Base-by-base conservation (phyloP, 768 basidiomycete genomes). In the Lentinula guzmanii region DNA sequence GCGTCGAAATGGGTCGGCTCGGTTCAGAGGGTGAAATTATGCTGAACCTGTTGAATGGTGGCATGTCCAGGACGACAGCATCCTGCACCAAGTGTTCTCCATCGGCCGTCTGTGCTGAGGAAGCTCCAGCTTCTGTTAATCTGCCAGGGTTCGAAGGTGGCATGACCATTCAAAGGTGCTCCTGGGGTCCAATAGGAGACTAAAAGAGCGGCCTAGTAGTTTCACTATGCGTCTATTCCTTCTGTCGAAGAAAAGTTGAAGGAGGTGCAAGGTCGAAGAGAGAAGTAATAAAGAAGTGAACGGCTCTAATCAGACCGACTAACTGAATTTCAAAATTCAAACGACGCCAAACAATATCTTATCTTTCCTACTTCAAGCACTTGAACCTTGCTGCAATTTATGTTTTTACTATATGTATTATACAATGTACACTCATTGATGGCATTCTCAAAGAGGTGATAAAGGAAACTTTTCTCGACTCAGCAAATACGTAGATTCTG, bases 41-140 rank as follows among this genome's bases (percentile, higher is more conserved):
- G 42, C 79, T 83, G 70, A 88, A 87, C 71, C 81, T 84, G 74
- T 72, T 86, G 59, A 77, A 76, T 24, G 75, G 65, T 13, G 80
- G 74, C n/a, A 79, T 64, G 59, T 80, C 79, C 43, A 80, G 71
- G 60, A 79, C 66, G 51, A 82, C 73, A 42, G 76, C 70, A 61
- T 86, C 85, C 61, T 79, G 70, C 16, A 74, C 67, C 52, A 77
- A 66, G 64, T 75, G 74, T 45, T 77, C 75, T 62, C 77, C 77
- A 61, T 79, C 79, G 82, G 76, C 66, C 83, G 82, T 11, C 53
- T 41, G 35, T 54, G 37, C 8, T 45, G 33, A 42, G 11, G 39
- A 41, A 24, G 55, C 13, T n/a, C 53, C 53, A 37, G 53, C 53
- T 21, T 39, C 24, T 11, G 56, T 15, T 15, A 39, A 15, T 35